A percentile compares a stretch with the other conserved stretches of the same genome.
phyloP scores from a whole-genome alignment of 257 asterid species.

The Solanum arcanum region DNA sequence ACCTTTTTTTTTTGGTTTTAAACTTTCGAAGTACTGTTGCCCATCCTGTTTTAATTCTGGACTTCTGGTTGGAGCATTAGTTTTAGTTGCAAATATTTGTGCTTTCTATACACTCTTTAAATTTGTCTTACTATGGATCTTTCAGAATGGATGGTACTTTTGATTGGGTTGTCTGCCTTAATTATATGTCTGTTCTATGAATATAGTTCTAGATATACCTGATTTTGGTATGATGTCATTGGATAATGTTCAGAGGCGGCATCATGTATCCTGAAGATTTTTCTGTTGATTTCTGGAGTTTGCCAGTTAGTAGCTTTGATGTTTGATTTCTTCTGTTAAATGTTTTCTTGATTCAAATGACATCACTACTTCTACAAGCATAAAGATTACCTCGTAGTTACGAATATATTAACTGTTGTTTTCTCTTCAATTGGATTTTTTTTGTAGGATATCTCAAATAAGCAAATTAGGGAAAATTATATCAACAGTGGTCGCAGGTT shows the following conservation, averaged over 20 bases:
- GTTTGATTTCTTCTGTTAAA: not conserved
- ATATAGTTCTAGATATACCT: not conserved
- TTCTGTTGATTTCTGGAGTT: not conserved
- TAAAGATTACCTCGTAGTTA: not conserved
- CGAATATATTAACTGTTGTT: not conserved
- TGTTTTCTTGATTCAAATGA: not conserved
- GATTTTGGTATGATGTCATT: not conserved
- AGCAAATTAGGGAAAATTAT: constrained; percentile 6
- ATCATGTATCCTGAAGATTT: not conserved
- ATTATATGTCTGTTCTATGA: not conserved
- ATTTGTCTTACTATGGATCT: not conserved
- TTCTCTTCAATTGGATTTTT: not conserved
- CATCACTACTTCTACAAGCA: not conserved
- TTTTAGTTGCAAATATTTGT: not conserved
- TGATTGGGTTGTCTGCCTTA: not conserved
- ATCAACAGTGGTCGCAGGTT: constrained; percentile 24
- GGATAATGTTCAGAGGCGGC: not conserved
- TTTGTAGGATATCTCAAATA: constrained; percentile 27
- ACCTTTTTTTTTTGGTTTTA: not conserved
- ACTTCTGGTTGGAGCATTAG: not conserved
- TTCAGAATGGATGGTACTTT: not conserved
- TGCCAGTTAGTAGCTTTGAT: not conserved
- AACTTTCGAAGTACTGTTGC: not conserved
- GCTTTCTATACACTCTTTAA: not conserved
- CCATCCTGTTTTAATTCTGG: not conserved